Conservation (phyloP, 495 filamentous ascomycete species). For the Daldinia concentrica region DNA sequence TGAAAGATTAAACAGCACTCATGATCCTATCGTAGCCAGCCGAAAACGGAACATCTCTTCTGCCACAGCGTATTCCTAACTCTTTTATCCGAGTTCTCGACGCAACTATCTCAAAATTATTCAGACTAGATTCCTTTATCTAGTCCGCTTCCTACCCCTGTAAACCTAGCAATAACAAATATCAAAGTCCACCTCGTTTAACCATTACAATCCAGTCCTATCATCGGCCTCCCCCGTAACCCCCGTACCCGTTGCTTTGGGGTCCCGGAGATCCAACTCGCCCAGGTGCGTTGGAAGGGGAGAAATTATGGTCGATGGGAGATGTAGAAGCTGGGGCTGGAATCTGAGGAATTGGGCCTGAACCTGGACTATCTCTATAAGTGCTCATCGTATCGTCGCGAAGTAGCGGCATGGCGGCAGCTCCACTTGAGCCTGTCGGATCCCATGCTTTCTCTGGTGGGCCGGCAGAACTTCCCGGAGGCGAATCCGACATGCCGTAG, state of each 20-base stretch:
- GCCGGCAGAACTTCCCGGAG: constrained; percentile 43
- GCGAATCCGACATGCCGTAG: constrained; percentile 51
- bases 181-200: background rate
- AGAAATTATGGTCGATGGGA: constrained; percentile 47
- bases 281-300: constrained; percentile 34
- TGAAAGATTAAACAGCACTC: constrained; percentile 20
- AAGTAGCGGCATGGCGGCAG: constrained; percentile 48
- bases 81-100: background rate
- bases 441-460: constrained; percentile 44
- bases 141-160: background rate
- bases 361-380: constrained; percentile 35
- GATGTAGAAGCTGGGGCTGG: constrained; percentile 17
- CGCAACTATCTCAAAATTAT: background rate
- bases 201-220: background rate
- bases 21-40: constrained; percentile 33
- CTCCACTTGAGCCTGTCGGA: constrained; percentile 40
- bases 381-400: constrained; percentile 45
- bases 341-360: constrained; percentile 36
- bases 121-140: background rate
- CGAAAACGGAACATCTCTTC: constrained; percentile 23
- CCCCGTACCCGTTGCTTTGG: background rate
- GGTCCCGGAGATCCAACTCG: constrained; percentile 19
- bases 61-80: constrained; percentile 1
- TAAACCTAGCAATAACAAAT: background rate
- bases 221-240: constrained; percentile 10